These are phyloP conservation scores for Fagopyrum tataricum DNA, from an alignment of 148 eudicot species.

Conservation along the genomic window DNA sequence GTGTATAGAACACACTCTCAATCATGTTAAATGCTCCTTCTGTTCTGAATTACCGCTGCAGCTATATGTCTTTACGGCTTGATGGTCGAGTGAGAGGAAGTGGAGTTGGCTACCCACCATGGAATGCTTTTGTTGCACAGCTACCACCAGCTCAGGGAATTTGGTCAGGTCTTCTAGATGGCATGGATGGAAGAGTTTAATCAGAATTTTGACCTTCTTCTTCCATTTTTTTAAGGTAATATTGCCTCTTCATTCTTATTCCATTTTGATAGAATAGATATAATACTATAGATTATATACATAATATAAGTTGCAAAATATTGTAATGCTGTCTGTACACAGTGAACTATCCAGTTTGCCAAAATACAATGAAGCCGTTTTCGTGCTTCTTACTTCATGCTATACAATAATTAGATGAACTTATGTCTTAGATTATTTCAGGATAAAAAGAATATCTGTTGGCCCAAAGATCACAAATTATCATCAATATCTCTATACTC, in stretches of 20 bases:
- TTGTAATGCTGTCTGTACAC: too few relatives aligned
- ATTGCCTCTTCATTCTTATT: background rate
- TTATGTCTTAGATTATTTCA: background rate
- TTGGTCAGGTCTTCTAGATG: slow-evolving; percentile 93
- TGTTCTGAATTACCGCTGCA: slow-evolving; percentile 11
- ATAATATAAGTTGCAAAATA: too few relatives aligned
- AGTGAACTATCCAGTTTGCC: background rate
- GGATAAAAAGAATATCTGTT: background rate
- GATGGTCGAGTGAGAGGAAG: slow-evolving; percentile 98
- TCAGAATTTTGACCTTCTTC: slow-evolving; percentile 14
- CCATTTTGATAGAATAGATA: too few relatives aligned
- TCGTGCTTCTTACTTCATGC: background rate
- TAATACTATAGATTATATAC: too few relatives aligned
- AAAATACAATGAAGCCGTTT: background rate
- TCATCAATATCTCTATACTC: background rate
- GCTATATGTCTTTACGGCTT: slow-evolving; percentile 78
- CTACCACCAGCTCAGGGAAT: slow-evolving; percentile 85
- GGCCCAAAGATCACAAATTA: background rate
- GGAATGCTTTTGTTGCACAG: slow-evolving; percentile 96
- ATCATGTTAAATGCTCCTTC: background rate
- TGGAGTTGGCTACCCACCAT: slow-evolving; percentile 94
- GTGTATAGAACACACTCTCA: background rate
- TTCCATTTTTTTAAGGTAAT: slow-evolving; percentile 12
- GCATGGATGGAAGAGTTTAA: slow-evolving; percentile 85
- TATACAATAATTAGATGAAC: background rate